Conservation (phyloP, 1,284 basidiomycete species). For the Irpex rosettiformis region DNA sequence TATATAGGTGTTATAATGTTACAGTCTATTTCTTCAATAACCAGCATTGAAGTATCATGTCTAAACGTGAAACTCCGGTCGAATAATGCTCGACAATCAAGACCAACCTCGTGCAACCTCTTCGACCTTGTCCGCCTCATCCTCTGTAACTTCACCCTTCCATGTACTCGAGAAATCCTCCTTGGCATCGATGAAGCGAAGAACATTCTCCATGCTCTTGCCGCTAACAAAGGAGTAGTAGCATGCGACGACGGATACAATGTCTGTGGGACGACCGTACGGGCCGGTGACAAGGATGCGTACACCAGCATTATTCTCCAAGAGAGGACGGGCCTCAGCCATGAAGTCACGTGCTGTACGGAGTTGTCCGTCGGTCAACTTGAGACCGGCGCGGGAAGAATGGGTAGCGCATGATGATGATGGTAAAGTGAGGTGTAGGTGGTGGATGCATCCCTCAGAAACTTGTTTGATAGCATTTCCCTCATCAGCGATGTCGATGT, state of each 20-base stretch:
- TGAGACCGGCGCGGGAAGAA: constrained; percentile 19
- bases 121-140: constrained; percentile 25
- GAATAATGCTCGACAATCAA: constrained; percentile 18
- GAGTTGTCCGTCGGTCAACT: constrained; percentile 26
- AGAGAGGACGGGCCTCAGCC: constrained; percentile 22
- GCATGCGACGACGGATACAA: constrained; percentile 25
- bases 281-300: constrained; percentile 26
- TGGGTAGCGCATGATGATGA: constrained; percentile 7
- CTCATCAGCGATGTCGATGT: constrained; percentile 18
- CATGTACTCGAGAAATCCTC: constrained; percentile 25
- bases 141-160: constrained; percentile 30
- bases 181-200: constrained; percentile 25
- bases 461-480: constrained; percentile 8
- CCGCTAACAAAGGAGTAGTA: constrained; percentile 25
- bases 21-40: background rate
- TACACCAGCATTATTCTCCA: constrained; percentile 6
- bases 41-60: background rate
- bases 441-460: constrained; percentile 14
- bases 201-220: constrained; percentile 20
- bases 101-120: constrained; percentile 25
- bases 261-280: constrained; percentile 24
- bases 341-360: constrained; percentile 28
- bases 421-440: constrained; percentile 22
- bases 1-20: constrained; percentile 2
- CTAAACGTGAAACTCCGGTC: background rate